Conservation (phyloP, 2,329 filamentous ascomycete genomes). For the Acrodontium crateriforme region DNA sequence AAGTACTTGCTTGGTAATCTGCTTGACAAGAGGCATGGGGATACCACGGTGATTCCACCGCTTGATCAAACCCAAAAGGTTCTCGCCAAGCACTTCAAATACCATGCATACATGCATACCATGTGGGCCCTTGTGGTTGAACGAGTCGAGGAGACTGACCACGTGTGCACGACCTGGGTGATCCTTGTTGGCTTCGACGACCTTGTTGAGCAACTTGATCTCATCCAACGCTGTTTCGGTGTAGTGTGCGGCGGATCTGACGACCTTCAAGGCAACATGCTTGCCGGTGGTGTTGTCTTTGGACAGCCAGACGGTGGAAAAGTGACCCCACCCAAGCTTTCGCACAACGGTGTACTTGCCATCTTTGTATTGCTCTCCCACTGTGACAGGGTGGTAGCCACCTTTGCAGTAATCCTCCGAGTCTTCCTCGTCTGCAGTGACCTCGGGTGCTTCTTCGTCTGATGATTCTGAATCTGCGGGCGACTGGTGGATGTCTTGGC, state of each 20-base stretch:
- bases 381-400: conserved; percentile 87
- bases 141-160: conserved; percentile 89
- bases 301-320: conserved; percentile 86
- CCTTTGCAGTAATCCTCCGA: conserved; percentile 99
- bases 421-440: conserved; percentile 95
- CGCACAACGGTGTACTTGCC: conserved; percentile 91
- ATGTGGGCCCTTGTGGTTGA: conserved; percentile 94
- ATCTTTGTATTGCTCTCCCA: conserved; percentile 96
- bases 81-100: conserved; percentile 94
- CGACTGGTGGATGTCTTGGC: conserved; percentile 52
- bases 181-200: conserved; percentile 85
- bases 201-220: conserved; percentile 94
- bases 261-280: conserved; percentile 95
- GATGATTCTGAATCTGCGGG: conserved; percentile 49
- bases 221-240: conserved; percentile 98
- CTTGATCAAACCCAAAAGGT: conserved; percentile 89
- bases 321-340: conserved; percentile 96
- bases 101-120: conserved; percentile 98
- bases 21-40: conserved; percentile 90
- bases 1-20: conserved; percentile 96
- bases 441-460: conserved; percentile 68
- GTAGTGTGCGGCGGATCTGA: conserved; percentile 94
- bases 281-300: conserved; percentile 78
- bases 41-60: conserved; percentile 97
- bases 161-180: conserved; percentile 92